Evolutionary conservation across 208 protist species (phyloP).

Genomic region (Blechomonas ayalai): DNA sequence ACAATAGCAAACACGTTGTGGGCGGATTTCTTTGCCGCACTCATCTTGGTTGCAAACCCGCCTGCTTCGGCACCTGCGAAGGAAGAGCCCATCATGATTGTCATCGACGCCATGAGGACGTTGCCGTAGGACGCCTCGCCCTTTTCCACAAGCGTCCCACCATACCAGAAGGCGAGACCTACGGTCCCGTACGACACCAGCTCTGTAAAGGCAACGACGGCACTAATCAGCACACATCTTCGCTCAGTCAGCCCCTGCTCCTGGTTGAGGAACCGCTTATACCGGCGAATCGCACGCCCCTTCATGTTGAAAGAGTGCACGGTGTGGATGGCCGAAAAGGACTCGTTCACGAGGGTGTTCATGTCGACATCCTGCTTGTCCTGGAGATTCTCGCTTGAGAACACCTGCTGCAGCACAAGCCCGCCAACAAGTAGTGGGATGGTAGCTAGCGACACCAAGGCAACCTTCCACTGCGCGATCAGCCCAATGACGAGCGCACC

Average conservation of each 20-base stretch:
- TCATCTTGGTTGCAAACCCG: conserved; percentile 11
- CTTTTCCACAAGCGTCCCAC: conserved; percentile 13
- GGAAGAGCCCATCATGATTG: conserved; percentile 16
- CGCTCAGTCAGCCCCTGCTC: conserved; percentile 2
- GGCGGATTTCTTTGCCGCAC: conserved; percentile 9
- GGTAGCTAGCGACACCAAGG: conserved; percentile 12
- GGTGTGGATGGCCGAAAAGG: conserved; percentile 13
- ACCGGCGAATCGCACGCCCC: conserved; percentile 4
- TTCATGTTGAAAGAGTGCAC: conserved; percentile 28
- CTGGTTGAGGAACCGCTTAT: conserved; percentile 4
- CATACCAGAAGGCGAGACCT: conserved; percentile 26
- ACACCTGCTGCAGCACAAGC: conserved; percentile 12
- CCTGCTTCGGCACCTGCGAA: conserved; percentile 14
- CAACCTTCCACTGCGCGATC: conserved; percentile 23
- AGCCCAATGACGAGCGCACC: conserved; percentile 14
- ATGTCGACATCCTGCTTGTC: conserved; percentile 8
- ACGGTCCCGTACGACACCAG: conserved; percentile 15
- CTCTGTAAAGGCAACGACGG: conserved; percentile 13
- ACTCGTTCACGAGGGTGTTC: conserved; percentile 15
- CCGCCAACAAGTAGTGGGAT: conserved; percentile 13
- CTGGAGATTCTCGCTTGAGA: conserved; percentile 1
- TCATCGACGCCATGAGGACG: conserved; percentile 16
- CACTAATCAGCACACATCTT: conserved; percentile 6
- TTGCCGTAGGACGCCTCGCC: conserved; percentile 18
- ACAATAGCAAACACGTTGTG: conserved; percentile 17